phyloP scores from a whole-genome alignment of 495 filamentous ascomycete species.

The Neohortaea acidophila region DNA sequence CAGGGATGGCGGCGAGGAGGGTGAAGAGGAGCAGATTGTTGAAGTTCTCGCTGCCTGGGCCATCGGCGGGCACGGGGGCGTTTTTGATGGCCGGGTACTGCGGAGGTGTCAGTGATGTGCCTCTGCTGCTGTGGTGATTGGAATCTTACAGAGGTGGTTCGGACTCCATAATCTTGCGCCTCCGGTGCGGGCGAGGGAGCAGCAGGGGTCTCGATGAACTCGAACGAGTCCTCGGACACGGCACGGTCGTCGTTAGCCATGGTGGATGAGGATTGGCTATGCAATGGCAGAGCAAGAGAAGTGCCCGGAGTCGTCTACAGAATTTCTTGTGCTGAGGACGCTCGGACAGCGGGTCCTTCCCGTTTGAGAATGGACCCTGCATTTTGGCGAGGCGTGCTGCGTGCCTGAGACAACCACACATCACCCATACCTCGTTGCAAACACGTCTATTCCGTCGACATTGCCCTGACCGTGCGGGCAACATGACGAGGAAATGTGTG shows the following conservation, averaged over 20 bases:
- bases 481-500: slow-evolving; percentile 16
- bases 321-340: no score
- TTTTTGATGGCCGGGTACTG: slow-evolving; percentile 69
- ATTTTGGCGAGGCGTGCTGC: no score
- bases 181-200: slow-evolving; percentile 39
- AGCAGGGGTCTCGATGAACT: slow-evolving; percentile 66
- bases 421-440: no score
- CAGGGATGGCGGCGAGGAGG: slow-evolving; percentile 45
- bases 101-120: neutral
- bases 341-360: no score
- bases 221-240: slow-evolving; percentile 43
- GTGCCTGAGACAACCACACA: no score
- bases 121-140: neutral
- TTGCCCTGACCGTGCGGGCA: no score
- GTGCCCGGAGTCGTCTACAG: no score
- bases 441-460: no score
- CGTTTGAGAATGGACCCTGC: no score
- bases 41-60: slow-evolving; percentile 52
- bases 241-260: slow-evolving; percentile 6
- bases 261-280: no score
- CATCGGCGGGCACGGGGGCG: slow-evolving; percentile 66
- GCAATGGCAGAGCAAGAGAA: no score
- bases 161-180: slow-evolving; percentile 57
- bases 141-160: slow-evolving; percentile 48
- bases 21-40: slow-evolving; percentile 47